Base-by-base conservation (phyloP, 306 rosid genomes). In the Lupinus albus region DNA sequence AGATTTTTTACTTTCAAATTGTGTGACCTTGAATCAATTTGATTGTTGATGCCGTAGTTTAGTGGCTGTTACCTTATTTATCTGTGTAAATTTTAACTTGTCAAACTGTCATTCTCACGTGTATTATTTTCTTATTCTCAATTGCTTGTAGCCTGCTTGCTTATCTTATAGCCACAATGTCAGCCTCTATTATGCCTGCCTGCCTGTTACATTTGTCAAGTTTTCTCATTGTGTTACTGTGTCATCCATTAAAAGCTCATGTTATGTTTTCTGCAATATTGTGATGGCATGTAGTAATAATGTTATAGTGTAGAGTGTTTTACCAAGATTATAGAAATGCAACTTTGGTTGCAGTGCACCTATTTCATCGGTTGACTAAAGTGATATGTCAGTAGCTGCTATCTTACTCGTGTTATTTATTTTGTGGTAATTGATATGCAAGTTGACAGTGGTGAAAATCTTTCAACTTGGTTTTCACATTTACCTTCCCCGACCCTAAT, bases 341-440 rank as follows among this genome's bases (percentile, higher is more conserved):
- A 32, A 45, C 51, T 66, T 66, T 67, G 74, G 39, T 15, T 30
- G 57, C 9, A 18, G 45, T 52, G 67, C 35, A 20, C 17, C 11
- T 11, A 32, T 45, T 78, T 25, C 56, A 12, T 67, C n/a, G 45
- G 67, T 70, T 51, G 61, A 44, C 35, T 56, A 52, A 39, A 16
- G 18, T 75, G 54, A 32, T 46, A 51, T 32, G 8, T 12, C 17
- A 35, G 44, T 50, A 1, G 58, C 57, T 25, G 44, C 62, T 32
- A 8, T 3, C 7, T 6, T 35, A n/a, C 13, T 33, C 25, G 11
- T 70, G 41, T 52, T 66, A 52, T 45, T 69, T 7, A 30, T 14
- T 69, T 60, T 56, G 35, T 35, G 50, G 32, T 12, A 12, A 59
- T 51, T 30, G 49, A 9, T 35, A 18, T 44, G 13, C 59, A 58